Conservation (phyloP, 331 rosid genomes). For the Acacia concinna region DNA sequence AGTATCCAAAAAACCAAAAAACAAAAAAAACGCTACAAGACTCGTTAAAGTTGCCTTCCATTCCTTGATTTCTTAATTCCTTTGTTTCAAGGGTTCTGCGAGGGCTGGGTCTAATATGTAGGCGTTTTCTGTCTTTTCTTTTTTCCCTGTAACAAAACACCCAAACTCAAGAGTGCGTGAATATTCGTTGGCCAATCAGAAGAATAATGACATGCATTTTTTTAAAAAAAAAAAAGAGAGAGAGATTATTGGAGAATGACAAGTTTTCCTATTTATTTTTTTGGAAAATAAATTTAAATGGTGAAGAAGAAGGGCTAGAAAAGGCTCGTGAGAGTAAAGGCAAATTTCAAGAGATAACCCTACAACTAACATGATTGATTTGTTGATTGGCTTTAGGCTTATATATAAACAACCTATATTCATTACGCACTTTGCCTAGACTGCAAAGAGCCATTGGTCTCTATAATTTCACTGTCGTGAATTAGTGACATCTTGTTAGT, state of each 20-base stretch:
- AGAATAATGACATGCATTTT: background rate
- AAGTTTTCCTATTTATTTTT: conserved; percentile 23
- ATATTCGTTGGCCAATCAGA: conserved; percentile 5
- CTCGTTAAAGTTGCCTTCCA: conserved; percentile 15
- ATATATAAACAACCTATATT: conserved; percentile 1
- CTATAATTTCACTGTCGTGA: background rate
- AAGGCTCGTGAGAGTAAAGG: conserved; percentile 36
- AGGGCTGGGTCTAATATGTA: conserved; percentile 17
- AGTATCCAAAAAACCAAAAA: conserved; percentile 19
- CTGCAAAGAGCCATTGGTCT: background rate
- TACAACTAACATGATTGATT: conserved; percentile 50
- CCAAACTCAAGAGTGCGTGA: conserved; percentile 51
- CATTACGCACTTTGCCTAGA: background rate
- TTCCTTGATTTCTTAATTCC: background rate
- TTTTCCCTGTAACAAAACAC: conserved; percentile 52
- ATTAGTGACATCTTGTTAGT: background rate
- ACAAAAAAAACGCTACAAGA: conserved; percentile 31
- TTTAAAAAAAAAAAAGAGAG: background rate
- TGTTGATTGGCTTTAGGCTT: conserved; percentile 45
- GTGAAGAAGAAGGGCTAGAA: background rate
- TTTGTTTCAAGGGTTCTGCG: background rate
- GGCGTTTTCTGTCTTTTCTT: conserved; percentile 54
- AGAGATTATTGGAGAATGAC: conserved; percentile 7
- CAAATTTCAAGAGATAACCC: conserved; percentile 34
- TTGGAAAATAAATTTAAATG: background rate